These are phyloP conservation scores for Ambispora gerdemannii DNA, from an alignment of 192 early-diverging fungal genomes.

Conservation along the genomic window DNA sequence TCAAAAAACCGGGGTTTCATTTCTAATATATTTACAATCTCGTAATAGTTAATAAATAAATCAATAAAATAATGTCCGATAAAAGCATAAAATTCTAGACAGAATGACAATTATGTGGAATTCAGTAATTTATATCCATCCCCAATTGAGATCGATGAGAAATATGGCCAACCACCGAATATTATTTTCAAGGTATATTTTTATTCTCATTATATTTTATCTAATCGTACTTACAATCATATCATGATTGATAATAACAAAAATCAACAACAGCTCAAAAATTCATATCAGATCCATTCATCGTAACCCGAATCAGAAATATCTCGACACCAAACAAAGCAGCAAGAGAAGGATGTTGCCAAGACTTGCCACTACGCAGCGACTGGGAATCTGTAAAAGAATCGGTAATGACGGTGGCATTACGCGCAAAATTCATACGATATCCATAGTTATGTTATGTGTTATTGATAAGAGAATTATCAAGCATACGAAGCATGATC, in stretches of 20 bases:
- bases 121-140: slow-evolving; percentile 44
- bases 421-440: slow-evolving; percentile 44
- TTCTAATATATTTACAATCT: no score
- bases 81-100: slow-evolving; percentile 47
- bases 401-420: slow-evolving; percentile 39
- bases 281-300: not conserved
- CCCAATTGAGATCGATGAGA: slow-evolving; percentile 34
- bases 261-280: slow-evolving; percentile 26
- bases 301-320: slow-evolving; percentile 31
- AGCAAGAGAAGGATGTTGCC: slow-evolving; percentile 42
- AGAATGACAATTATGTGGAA: slow-evolving; percentile 33
- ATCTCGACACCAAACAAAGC: slow-evolving; percentile 35
- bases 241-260: not conserved
- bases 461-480: slow-evolving; percentile 21
- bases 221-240: not conserved
- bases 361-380: slow-evolving; percentile 33
- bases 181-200: slow-evolving; percentile 44
- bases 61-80: no score
- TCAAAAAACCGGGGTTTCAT: no score
- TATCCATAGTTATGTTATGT: slow-evolving; percentile 32
- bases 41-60: no score
- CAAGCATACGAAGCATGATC: slow-evolving; percentile 42
- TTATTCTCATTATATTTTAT: not conserved
- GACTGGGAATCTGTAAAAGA: slow-evolving; percentile 49
- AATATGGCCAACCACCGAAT: slow-evolving; percentile 42